Evolutionary conservation across 2,329 filamentous ascomycete genomes (phyloP).

Genomic region (Colletotrichum salicis): DNA sequence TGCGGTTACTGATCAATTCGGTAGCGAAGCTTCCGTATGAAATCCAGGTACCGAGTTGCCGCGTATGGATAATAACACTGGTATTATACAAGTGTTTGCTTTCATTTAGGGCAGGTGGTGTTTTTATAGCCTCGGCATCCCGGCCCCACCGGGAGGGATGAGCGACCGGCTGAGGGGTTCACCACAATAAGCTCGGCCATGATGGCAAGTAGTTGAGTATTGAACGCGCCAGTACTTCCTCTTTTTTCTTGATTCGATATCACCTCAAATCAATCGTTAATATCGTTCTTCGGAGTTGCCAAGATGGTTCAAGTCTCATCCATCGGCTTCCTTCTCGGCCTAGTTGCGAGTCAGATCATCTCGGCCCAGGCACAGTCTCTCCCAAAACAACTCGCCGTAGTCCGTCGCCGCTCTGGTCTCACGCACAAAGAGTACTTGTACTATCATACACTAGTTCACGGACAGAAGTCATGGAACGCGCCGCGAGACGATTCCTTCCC

Average conservation of each 20-base stretch:
- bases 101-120: neutral
- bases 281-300: neutral
- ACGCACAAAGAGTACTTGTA: slow-evolving; percentile 17
- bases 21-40: neutral
- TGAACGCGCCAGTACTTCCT: accelerated
- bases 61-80: too few species aligned
- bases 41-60: accelerated
- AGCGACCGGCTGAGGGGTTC: neutral
- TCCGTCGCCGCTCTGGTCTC: slow-evolving; percentile 17
- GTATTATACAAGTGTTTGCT: neutral
- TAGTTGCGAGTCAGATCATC: neutral
- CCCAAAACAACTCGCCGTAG: slow-evolving; percentile 13
- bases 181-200: too few species aligned
- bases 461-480: slow-evolving; percentile 16
- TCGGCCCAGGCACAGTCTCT: neutral
- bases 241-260: neutral
- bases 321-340: neutral
- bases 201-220: neutral
- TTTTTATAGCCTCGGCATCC: neutral
- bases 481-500: slow-evolving; percentile 13
- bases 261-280: neutral
- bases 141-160: neutral
- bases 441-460: slow-evolving; percentile 19
- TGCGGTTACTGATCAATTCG: neutral
- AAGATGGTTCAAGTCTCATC: neutral